Percentiles rank a stretch among this genome's conserved stretches.
These are phyloP conservation scores for Wickerhamomyces subpelliculosus DNA, from an alignment of 805 yeast species.

Conservation along the genomic window DNA sequence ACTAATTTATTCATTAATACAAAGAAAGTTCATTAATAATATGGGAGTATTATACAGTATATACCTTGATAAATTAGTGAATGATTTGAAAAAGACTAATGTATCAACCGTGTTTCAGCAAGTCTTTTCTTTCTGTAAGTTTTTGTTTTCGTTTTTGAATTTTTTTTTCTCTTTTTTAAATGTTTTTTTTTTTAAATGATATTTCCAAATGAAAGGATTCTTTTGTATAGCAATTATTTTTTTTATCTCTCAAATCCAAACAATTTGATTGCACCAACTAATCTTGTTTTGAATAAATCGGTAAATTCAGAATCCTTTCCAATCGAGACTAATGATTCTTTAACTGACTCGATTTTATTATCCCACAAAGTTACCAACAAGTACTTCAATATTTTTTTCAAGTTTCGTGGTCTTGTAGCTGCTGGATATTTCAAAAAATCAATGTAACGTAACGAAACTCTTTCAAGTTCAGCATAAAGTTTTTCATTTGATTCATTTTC, in stretches of 20 bases:
- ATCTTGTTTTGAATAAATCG: slow-evolving; percentile 7
- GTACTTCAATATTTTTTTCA: slow-evolving; percentile 26
- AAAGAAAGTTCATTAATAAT: too few species aligned
- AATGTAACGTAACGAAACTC: slow-evolving; percentile 22
- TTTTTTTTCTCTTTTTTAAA: too few species aligned
- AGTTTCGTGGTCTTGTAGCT: slow-evolving; percentile 26
- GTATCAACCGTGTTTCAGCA: too few species aligned
- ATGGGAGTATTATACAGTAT: too few species aligned
- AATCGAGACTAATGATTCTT: slow-evolving; percentile 7
- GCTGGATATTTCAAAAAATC: slow-evolving; percentile 26
- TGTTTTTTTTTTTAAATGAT: too few species aligned
- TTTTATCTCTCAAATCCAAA: slow-evolving; percentile 20
- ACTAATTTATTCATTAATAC: too few species aligned
- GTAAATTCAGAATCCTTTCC: slow-evolving; percentile 9
- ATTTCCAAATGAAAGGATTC: too few species aligned
- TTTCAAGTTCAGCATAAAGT: slow-evolving; percentile 3
- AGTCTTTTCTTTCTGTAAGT: too few species aligned
- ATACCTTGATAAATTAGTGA: too few species aligned
- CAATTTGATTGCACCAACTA: slow-evolving; percentile 15
- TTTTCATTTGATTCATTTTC: not conserved
- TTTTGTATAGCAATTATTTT: not conserved
- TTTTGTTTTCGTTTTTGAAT: too few species aligned
- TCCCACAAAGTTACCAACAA: slow-evolving; percentile 30
- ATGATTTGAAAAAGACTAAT: too few species aligned
- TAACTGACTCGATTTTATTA: slow-evolving; percentile 17